These are phyloP conservation scores for Exophiala sp. DNA, from an alignment of 2,329 filamentous ascomycete species.

Conservation along the genomic window DNA sequence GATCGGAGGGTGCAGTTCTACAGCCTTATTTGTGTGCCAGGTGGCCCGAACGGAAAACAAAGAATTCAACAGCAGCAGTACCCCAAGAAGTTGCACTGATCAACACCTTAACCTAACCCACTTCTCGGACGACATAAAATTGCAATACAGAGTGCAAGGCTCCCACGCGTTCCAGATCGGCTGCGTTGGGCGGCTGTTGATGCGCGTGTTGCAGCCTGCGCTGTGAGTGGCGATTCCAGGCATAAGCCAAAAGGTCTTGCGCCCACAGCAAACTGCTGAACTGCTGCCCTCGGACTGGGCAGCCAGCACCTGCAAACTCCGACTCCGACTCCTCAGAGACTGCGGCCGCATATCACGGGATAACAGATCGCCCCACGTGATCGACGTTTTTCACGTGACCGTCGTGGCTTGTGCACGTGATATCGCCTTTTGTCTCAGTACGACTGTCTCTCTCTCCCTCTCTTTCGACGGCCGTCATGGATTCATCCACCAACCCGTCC, in stretches of 20 bases:
- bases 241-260: slow-evolving; percentile 15
- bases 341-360: background rate
- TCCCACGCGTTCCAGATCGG: slow-evolving; percentile 8
- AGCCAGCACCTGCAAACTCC: slow-evolving; percentile 5
- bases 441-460: too few relatives aligned
- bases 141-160: slow-evolving; percentile 11
- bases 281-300: too few relatives aligned
- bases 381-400: background rate
- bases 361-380: background rate
- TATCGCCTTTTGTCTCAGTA: too few relatives aligned
- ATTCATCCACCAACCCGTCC: slow-evolving; percentile 15
- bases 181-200: slow-evolving; percentile 9
- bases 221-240: slow-evolving; percentile 25
- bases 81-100: background rate
- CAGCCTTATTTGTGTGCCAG: background rate
- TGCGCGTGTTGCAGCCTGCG: slow-evolving; percentile 16
- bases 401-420: background rate
- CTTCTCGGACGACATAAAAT: slow-evolving; percentile 13
- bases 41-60: background rate
- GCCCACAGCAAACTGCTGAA: too few relatives aligned
- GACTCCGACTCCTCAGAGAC: background rate
- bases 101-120: slow-evolving; percentile 2
- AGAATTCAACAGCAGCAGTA: background rate
- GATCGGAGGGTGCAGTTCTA: background rate
- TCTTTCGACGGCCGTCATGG: slow-evolving; percentile 9